Evolutionary conservation across 1,284 basidiomycete genomes (phyloP), one percentile per base, ranked within the genome.

Genomic region (Athelia sp.): DNA sequence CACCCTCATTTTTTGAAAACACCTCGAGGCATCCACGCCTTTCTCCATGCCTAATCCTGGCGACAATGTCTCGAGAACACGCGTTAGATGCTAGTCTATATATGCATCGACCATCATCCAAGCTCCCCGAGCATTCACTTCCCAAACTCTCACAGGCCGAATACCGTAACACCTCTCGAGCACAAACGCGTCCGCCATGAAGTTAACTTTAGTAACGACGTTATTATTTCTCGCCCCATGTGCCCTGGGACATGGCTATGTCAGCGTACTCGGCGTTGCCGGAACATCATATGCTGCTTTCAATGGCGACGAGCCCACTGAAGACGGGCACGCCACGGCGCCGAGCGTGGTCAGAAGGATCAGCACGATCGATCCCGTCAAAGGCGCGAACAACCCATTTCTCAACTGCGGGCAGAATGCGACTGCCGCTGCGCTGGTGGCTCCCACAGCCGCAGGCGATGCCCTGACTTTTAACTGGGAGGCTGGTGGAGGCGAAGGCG

Each of bases 381-480:
- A 86, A 62, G 81, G 81, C 46, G 71, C 83, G 14, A 64, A 50
- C 42, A 87, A 87, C 59, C 56, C 72, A 1, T 71, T 72, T 52
- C 42, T 89, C 11, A 83, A 77, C 60, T 90, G 88, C 58, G 87
- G 88, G 2, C 64, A 71, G n/a, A 65, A 70, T 22, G 78, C 83
- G 2, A 63, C 73, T 49, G 64, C 70, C 1, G 85, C 82, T 1
- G 55, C 71, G 4, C 62, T 78, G 43, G 71, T 82, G 38, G 82
- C 75, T 1, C 58, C 74, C 45, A 85, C 79, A 11, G 83, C 80
- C 47, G 81, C 88, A 1, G 87, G 87, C 10, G 81, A 80, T 61
- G 60, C 58, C 0, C 49, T 90, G 17, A 65, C 70, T 2, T 79
- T 90, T 57, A 65, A 71, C 51, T 90, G 86, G 87, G 67, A 63